These are phyloP conservation scores for Margaritispora aquatica DNA, from an alignment of 495 filamentous ascomycete genomes.

Conservation along the genomic window DNA sequence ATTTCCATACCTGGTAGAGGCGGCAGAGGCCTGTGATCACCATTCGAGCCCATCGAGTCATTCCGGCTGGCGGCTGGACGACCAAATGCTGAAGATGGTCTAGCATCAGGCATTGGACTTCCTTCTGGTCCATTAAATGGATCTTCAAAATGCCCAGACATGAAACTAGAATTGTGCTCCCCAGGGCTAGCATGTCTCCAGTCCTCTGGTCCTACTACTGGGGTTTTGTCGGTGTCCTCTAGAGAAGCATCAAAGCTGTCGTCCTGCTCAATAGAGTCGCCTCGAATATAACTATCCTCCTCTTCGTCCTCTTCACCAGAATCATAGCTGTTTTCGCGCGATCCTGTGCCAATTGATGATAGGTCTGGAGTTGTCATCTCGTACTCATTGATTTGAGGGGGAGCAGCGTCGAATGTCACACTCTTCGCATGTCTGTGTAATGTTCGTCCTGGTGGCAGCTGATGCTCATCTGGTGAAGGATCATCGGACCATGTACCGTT, in stretches of 20 bases:
- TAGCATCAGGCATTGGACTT: conserved; percentile 51
- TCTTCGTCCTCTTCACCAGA: conserved; percentile 65
- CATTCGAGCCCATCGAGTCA: conserved; percentile 65
- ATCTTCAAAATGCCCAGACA: conserved; percentile 56
- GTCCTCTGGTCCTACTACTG: conserved; percentile 91
- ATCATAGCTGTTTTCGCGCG: conserved; percentile 87
- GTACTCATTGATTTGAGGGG: conserved; percentile 92
- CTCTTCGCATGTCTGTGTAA: conserved; percentile 85
- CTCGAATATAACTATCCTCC: conserved; percentile 64
- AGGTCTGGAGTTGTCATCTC: conserved; percentile 95
- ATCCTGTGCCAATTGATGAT: conserved; percentile 81
- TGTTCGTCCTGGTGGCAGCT: conserved; percentile 48
- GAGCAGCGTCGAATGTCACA: conserved; percentile 91
- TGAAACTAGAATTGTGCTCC: conserved; percentile 30
- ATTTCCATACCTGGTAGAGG: conserved; percentile 54
- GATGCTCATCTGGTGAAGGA: conserved; percentile 41
- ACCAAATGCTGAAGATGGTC: conserved; percentile 31
- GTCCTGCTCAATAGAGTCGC: conserved; percentile 61
- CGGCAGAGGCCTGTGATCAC: conserved; percentile 69
- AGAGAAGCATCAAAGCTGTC: conserved; percentile 92
- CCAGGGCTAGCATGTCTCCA: conserved; percentile 77
- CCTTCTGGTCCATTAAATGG: conserved; percentile 59
- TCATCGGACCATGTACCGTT: conserved; percentile 68
- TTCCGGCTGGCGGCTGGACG: conserved; percentile 34
- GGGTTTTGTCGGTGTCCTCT: conserved; percentile 94